Evolutionary conservation across 805 yeast species (phyloP), one percentile per base, ranked within the genome.

Genomic region (Myxozyma lipomycoides): DNA sequence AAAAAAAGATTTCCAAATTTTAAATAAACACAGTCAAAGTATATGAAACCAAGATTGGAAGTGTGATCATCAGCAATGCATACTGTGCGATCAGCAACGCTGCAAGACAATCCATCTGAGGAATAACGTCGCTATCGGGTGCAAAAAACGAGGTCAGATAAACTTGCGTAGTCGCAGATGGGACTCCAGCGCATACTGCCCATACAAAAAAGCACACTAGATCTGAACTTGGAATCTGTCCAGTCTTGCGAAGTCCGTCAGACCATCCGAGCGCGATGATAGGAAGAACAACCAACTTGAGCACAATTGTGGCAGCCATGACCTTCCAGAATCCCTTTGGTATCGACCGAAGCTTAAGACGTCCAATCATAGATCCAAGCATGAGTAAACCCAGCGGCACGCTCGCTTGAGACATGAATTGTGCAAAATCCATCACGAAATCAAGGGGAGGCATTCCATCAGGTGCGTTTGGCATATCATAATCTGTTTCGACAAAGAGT

Each of bases 81-180:
- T 91, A 91, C 64, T 88, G 96, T 18, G 77, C 74, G 63, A 91
- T 78, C 56, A 90, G 73, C 19, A 36, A 32, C 26, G 88, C 73
- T 0, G 96, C 93, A 45, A 88, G 73, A 64, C 95, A 85, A 65
- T 91, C 95, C 83, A 91, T 82, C 66, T 55, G 59, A 18, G 89
- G 69, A 15, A 66, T 42, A 41, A 72, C 75, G 1, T 70, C 69
- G 2, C 73, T 74, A 4, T 84, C 79, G 17, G 93, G 95, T 1
- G 90, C 82, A 67, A 83, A 86, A 63, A 87, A 82, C 2, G 96
- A 91, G 1, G 98, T 90, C 58, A 90, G 76, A 67, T 89, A 91
- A 15, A 91, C 83, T 62, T 88, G 83, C 0, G 93, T 76, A 0
- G 97, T 91, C 0, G 96, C 95, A 45, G 86, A 83, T 0, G 98